Evolutionary conservation across 306 rosid genomes (phyloP), one percentile per base, ranked within the genome.

Genomic region (Cicer bijugum): DNA sequence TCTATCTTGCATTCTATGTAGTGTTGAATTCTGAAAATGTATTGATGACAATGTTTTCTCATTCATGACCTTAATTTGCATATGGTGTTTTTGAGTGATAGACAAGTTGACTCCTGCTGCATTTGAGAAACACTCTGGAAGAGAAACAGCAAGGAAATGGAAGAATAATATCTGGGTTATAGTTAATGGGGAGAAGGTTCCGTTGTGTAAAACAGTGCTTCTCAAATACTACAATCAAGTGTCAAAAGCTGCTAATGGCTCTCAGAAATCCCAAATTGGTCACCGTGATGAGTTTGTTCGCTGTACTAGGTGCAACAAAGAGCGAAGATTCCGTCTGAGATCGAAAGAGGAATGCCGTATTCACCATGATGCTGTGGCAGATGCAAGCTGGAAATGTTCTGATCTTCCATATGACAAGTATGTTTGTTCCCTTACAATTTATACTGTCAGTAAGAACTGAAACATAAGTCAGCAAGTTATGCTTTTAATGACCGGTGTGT

Each of bases 81-180:
- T 43, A 7, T 63, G 63, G 28, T 76, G 69, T 71, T 82, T 46
- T 46, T 44, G 56, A 79, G 75, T 71, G 76, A 59, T 65, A 93
- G 98, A 82, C 67, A 93, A 89, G 82, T 48, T 93, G 92, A 84
- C 87, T 75, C 98, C 98, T 37, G 85, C 98, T 67, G 91, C 97
- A 76, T 93, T 93, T 88, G 98, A 93, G 84, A 93, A 93, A 75
- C 98, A 93, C 84, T 93, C 98, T 57, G 98, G 98, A 81, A 87
- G 97, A 82, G 98, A 93, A 81, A 86, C 97, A 1, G 93, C 97
- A 20, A 85, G 97, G 85, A 93, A 93, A 88, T 93, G 98, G 98
- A 93, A 93, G 88, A 93, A 93, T 62, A 93, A 93, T 79, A 75
- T 91, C 8, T 93, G 98, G 98, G 94, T 93, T 19, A 93, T 93